These are phyloP conservation scores for Coniosporium tulheliwenetii DNA, from an alignment of 2,329 filamentous ascomycete species.

Conservation along the genomic window DNA sequence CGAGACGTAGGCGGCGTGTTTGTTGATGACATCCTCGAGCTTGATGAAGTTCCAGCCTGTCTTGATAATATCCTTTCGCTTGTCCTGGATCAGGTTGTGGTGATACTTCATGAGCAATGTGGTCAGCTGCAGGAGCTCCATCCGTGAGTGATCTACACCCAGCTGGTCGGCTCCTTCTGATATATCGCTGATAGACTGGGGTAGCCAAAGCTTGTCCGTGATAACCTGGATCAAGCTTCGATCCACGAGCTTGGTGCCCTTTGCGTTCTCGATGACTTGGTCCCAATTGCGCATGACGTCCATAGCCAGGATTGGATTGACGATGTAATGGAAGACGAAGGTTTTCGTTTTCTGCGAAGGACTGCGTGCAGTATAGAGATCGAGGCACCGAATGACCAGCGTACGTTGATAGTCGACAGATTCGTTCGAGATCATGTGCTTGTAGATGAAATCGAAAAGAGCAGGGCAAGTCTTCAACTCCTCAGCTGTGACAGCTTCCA, in stretches of 20 bases:
- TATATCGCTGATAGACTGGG: constrained; percentile 59
- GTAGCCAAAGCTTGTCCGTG: constrained; percentile 86
- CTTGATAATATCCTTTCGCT: constrained; percentile 95
- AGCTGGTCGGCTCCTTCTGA: constrained; percentile 71
- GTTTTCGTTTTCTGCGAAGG: constrained; percentile 70
- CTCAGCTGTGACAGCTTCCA: constrained; percentile 70
- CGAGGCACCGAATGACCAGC: constrained; percentile 70
- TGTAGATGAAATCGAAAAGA: constrained; percentile 71
- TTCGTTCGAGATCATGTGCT: constrained; percentile 65
- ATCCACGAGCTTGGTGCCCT: constrained; percentile 63
- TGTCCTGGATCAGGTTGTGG: constrained; percentile 71
- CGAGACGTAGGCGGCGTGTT: constrained; percentile 92
- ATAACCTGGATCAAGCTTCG: constrained; percentile 77
- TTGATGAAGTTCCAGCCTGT: constrained; percentile 98
- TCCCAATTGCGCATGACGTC: constrained; percentile 79
- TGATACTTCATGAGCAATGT: constrained; percentile 94
- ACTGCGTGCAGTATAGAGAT: constrained; percentile 54
- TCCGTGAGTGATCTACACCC: constrained; percentile 86
- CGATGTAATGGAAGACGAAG: constrained; percentile 78
- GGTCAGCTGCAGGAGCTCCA: constrained; percentile 90
- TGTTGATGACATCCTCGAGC: constrained; percentile 98
- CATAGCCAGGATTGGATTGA: constrained; percentile 94
- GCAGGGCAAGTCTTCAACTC: constrained; percentile 64
- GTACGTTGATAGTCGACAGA: constrained; percentile 76
- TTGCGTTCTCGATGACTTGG: constrained; percentile 32